Evolutionary conservation across 257 asterid genomes (phyloP), one percentile per base, ranked within the genome.

Genomic region (Solanum tarapatanum): DNA sequence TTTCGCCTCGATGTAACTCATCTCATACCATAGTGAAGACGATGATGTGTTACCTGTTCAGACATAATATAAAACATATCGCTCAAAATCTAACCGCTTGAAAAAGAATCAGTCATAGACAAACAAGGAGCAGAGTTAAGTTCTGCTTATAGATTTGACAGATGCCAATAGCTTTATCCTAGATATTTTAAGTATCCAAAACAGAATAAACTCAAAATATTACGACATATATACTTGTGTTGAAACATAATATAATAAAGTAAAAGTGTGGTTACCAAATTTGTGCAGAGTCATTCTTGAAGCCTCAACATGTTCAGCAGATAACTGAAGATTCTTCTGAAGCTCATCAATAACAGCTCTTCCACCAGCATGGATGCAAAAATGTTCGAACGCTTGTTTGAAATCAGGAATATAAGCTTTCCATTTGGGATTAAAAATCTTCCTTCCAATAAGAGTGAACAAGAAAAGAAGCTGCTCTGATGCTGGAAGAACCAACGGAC

Each of bases 261-360:
- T 26, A 70, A 17, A 0, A 24, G 3, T 79, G 26, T 80, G 84
- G 26, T 43, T 80, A 80, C 99, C 99, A 45, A 93, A 94, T 0
- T 97, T 85, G 90, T 96, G 99, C 0, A 96, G 89, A 16, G 99
- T 94, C 99, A 96, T 96, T 69, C 99, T 86, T 13, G 99, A 96
- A 9, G 99, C 99, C 90, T 96, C 99, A 28, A 96, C 98, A 84
- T 96, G 99, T 89, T 96, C 98, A 62, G 92, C 94, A 36, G 99
- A 96, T 55, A 96, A 88, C 91, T 93, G 97, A 4, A 96, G 96
- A 28, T 93, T 94, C 91, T 93, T 96, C 92, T 96, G 99, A 14
- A 96, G 96, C 89, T 96, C 99, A 83, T 96, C 99, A 85, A 96
- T 96, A 39, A 96, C 98, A 21, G 98, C 98, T 19, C 98, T 66